Conservation (phyloP, 1,284 basidiomycete genomes). For the Boletus smithii region DNA sequence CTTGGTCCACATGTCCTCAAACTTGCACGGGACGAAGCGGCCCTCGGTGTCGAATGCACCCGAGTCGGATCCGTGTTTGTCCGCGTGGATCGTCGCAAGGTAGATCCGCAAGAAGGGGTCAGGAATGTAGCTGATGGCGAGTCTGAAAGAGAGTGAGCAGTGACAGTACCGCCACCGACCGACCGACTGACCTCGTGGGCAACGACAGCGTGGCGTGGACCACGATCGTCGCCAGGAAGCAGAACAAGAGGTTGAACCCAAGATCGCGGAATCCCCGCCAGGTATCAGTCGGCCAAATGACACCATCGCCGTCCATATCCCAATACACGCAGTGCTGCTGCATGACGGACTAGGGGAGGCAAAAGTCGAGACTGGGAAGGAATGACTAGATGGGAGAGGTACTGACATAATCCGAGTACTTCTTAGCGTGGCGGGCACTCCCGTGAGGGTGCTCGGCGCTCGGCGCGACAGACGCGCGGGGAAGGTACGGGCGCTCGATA, state of each 20-base stretch:
- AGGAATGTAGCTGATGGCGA: conserved; percentile 25
- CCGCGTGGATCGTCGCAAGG: conserved; percentile 39
- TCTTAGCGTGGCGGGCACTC: conserved; percentile 17
- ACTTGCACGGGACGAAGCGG: conserved; percentile 38
- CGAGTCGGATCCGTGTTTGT: conserved; percentile 48
- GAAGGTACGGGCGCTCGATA: conserved; percentile 29
- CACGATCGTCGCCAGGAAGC: conserved; percentile 36
- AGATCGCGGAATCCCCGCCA: conserved; percentile 42
- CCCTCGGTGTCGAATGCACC: conserved; percentile 45
- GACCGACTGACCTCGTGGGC: conserved; percentile 33
- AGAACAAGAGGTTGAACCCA: conserved; percentile 42
- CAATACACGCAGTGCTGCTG: conserved; percentile 46
- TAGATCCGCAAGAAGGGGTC: conserved; percentile 47
- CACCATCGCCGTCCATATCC: conserved; percentile 41
- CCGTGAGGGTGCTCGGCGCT: conserved; percentile 24
- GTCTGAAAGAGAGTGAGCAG: conserved; percentile 10
- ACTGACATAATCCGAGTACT: conserved; percentile 24
- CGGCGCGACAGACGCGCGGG: conserved; percentile 28
- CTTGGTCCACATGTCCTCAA: conserved; percentile 43
- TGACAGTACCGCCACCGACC: neutral
- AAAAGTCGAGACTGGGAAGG: neutral
- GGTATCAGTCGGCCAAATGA: conserved; percentile 48
- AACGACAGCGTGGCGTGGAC: conserved; percentile 41
- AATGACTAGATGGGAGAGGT: neutral
- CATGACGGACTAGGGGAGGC: conserved; percentile 29